A percentile compares a stretch with the other conserved stretches of the same genome.
Evolutionary conservation across 768 basidiomycete genomes (phyloP).

Genomic region (Russula brevipes): DNA sequence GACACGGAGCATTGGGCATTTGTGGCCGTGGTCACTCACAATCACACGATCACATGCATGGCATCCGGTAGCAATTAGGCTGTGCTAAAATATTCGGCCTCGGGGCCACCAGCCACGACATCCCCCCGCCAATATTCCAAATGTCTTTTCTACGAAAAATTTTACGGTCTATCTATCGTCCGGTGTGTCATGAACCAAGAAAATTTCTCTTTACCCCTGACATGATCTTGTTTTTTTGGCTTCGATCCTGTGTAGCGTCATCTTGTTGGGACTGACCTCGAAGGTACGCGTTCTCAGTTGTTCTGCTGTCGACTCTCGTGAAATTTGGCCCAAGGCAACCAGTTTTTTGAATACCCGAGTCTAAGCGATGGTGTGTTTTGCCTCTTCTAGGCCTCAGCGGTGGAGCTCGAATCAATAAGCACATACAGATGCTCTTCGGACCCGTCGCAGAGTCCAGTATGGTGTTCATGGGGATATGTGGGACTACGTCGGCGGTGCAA

Average conservation of each 20-base stretch:
- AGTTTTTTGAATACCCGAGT: conserved; percentile 24
- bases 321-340: conserved; percentile 13
- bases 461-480: conserved; percentile 22
- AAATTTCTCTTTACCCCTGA: not conserved
- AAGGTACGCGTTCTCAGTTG: conserved; percentile 10
- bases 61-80: too few species aligned
- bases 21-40: too few species aligned
- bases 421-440: conserved; percentile 12
- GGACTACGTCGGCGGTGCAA: conserved; percentile 19
- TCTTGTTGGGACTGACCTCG: conserved; percentile 21
- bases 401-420: not conserved
- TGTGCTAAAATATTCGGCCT: too few species aligned
- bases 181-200: conserved; percentile 3
- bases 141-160: conserved; percentile 9
- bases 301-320: not conserved
- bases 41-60: not conserved
- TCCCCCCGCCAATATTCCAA: not conserved
- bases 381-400: not conserved
- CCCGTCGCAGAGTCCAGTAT: conserved; percentile 20
- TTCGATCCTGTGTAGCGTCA: not conserved
- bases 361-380: conserved; percentile 14
- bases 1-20: too few species aligned
- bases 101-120: too few species aligned
- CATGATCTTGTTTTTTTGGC: too few species aligned
- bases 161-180: conserved; percentile 5